Percentiles rank a stretch among this genome's conserved stretches.
Evolutionary conservation across 2,329 filamentous ascomycete genomes (phyloP).

Genomic region (Cladosporium sp.): DNA sequence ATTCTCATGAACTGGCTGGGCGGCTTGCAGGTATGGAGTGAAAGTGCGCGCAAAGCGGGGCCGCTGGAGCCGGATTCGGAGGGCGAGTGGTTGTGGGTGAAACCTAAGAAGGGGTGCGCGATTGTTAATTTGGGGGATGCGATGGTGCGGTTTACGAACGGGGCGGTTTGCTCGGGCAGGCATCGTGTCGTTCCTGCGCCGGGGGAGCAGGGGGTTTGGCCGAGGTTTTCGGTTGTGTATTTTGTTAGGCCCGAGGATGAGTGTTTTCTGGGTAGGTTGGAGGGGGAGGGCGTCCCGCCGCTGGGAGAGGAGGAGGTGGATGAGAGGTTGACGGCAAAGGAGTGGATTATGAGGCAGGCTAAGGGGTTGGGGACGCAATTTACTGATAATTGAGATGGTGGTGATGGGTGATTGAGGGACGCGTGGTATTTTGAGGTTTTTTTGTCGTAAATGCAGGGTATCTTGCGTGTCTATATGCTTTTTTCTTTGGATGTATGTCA

Average conservation of each 20-base stretch:
- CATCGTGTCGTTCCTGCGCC: conserved; percentile 50
- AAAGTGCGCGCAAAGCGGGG: conserved; percentile 27
- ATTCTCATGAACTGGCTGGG: conserved; percentile 54
- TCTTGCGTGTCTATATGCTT: conserved; percentile 5
- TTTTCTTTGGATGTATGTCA: neutral
- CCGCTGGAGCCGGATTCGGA: conserved; percentile 23
- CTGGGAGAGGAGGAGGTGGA: conserved; percentile 28
- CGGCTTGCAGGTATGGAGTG: conserved; percentile 48
- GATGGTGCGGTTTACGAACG: conserved; percentile 42
- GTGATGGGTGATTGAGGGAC: neutral
- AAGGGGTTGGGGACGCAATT: conserved; percentile 28
- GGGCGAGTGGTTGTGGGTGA: conserved; percentile 49
- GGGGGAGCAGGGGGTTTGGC: conserved; percentile 42
- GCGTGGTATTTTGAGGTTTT: neutral
- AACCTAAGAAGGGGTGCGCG: conserved; percentile 46
- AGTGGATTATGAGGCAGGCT: conserved; percentile 39
- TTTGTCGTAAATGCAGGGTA: conserved; percentile 5
- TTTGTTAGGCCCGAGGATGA: conserved; percentile 50
- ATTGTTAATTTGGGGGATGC: conserved; percentile 48
- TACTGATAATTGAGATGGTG: conserved; percentile 7
- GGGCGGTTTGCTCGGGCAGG: conserved; percentile 37
- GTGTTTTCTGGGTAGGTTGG: conserved; percentile 38
- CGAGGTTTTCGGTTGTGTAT: conserved; percentile 52
- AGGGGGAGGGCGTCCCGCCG: conserved; percentile 26
- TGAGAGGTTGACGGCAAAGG: conserved; percentile 35